phyloP scores from a whole-genome alignment of 495 filamentous ascomycete genomes.

The Tuber microsphaerosporum region DNA sequence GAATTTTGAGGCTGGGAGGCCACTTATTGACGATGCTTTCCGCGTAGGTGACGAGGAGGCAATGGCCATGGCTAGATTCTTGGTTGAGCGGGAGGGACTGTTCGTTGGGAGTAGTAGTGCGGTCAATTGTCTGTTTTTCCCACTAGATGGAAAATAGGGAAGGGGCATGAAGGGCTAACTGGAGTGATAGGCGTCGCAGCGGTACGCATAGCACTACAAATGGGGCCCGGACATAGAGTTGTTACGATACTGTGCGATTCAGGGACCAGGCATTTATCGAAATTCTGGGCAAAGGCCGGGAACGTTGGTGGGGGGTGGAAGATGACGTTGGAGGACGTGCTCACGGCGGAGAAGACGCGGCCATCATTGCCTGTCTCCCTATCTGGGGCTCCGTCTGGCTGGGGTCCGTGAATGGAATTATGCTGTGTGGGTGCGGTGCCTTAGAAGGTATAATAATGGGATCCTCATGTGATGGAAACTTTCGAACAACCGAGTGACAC shows the following conservation, averaged over 20 bases:
- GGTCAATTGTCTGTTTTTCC: constrained; percentile 66
- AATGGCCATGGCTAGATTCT: constrained; percentile 82
- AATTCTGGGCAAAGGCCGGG: constrained; percentile 82
- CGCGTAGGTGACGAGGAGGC: constrained; percentile 89
- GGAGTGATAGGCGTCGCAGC: constrained; percentile 56
- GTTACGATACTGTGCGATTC: constrained; percentile 91
- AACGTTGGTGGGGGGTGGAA: constrained; percentile 57
- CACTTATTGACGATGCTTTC: constrained; percentile 81
- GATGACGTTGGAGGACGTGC: constrained; percentile 37
- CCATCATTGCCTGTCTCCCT: not conserved
- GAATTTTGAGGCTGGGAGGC: constrained; percentile 81
- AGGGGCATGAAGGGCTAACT: constrained; percentile 45
- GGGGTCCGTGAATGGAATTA: not conserved
- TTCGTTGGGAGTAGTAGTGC: constrained; percentile 91
- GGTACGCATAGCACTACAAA: constrained; percentile 63
- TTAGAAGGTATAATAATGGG: not conserved
- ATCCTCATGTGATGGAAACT: not conserved
- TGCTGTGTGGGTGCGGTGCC: not conserved
- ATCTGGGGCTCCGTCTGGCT: not conserved
- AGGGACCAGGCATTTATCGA: constrained; percentile 81
- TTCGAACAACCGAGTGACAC: not conserved
- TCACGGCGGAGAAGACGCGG: constrained; percentile 26
- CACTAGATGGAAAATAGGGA: constrained; percentile 14
- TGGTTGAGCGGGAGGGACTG: constrained; percentile 92
- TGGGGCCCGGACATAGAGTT: constrained; percentile 71